Conservation (phyloP, 495 filamentous ascomycete genomes). For the Xylaria longipes region DNA sequence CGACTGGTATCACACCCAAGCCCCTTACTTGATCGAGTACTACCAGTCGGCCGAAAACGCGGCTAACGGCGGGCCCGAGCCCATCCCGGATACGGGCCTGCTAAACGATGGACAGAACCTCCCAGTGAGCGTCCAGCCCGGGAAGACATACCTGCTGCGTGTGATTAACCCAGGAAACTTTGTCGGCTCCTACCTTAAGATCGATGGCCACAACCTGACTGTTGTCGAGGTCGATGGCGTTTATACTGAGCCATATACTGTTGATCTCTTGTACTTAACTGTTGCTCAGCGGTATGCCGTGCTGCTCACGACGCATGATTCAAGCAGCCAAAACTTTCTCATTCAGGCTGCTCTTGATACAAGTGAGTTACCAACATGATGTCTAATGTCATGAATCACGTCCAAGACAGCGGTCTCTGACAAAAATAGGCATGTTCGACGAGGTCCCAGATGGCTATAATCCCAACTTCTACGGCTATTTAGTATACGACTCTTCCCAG, state of each 20-base stretch:
- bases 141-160: constrained; percentile 78
- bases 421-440: constrained; percentile 62
- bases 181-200: constrained; percentile 65
- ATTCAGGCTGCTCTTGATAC: constrained; percentile 58
- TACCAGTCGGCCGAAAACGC: constrained; percentile 56
- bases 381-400: constrained; percentile 28
- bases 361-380: constrained; percentile 33
- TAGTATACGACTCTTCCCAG: constrained; percentile 64
- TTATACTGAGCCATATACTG: constrained; percentile 45
- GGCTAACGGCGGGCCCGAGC: constrained; percentile 49
- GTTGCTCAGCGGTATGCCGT: constrained; percentile 72
- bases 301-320: constrained; percentile 48
- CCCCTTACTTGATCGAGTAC: constrained; percentile 52
- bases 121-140: constrained; percentile 64
- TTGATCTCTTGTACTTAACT: constrained; percentile 51
- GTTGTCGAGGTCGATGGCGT: constrained; percentile 61
- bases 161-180: constrained; percentile 75
- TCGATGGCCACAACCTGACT: constrained; percentile 66
- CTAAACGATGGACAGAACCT: constrained; percentile 70
- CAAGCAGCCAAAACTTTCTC: constrained; percentile 60
- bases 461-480: constrained; percentile 68
- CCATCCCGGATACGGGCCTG: constrained; percentile 64
- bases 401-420: not conserved
- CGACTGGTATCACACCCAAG: constrained; percentile 69
- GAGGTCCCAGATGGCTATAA: constrained; percentile 57